Evolutionary conservation across 1,284 basidiomycete genomes (phyloP).

Genomic region (Irpex sp.): DNA sequence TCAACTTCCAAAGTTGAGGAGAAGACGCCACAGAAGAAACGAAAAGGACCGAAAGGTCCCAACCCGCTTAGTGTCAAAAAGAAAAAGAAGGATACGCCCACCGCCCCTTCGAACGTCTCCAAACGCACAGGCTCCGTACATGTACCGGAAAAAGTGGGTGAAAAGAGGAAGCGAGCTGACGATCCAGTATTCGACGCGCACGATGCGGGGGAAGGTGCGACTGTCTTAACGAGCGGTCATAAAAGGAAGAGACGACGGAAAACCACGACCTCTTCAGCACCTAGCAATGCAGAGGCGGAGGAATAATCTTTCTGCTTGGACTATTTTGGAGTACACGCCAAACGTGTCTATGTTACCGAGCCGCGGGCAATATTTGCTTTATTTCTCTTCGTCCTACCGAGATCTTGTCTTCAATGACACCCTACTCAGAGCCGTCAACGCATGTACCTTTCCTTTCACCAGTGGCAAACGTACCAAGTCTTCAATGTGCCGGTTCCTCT

Average conservation of each 20-base stretch:
- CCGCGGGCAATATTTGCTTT: slow-evolving; percentile 40
- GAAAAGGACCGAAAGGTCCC: slow-evolving; percentile 77
- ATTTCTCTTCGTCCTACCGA: slow-evolving; percentile 51
- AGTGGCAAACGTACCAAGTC: slow-evolving; percentile 46
- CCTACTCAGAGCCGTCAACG: slow-evolving; percentile 16
- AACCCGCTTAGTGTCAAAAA: slow-evolving; percentile 95
- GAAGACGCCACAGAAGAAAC: slow-evolving; percentile 50
- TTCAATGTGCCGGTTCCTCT: slow-evolving; percentile 52
- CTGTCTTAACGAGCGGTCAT: slow-evolving; percentile 10
- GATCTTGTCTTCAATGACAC: slow-evolving; percentile 33
- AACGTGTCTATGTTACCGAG: background rate
- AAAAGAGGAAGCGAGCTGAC: slow-evolving; percentile 23
- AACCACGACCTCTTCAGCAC: background rate
- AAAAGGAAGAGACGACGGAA: slow-evolving; percentile 36
- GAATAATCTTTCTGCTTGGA: background rate
- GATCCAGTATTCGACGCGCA: slow-evolving; percentile 11
- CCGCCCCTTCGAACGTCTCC: slow-evolving; percentile 8
- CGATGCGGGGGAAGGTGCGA: slow-evolving; percentile 2
- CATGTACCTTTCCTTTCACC: background rate
- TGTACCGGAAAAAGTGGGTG: slow-evolving; percentile 8
- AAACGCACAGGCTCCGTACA: background rate
- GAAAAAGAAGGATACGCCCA: slow-evolving; percentile 48
- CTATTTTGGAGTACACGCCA: background rate
- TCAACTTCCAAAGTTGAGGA: slow-evolving; percentile 31
- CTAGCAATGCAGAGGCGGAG: background rate